A percentile compares a stretch with the other conserved stretches of the same genome.
Evolutionary conservation across 305 asterid genomes (phyloP).

Genomic region (Solanum hybrid): DNA sequence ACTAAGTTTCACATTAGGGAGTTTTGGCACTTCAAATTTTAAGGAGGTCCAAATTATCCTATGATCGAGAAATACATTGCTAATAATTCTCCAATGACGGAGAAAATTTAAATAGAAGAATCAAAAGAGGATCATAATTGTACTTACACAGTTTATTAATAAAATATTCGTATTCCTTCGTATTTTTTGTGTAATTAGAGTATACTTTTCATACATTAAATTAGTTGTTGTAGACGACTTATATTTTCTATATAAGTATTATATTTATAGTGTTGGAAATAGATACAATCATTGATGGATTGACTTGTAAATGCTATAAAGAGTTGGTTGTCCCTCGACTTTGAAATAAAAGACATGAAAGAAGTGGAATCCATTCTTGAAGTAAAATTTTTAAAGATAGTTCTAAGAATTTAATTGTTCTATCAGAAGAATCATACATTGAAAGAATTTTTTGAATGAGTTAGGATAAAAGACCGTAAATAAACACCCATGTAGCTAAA

Average conservation of each 20-base stretch:
- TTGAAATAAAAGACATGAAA: background rate
- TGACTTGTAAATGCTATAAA: background rate
- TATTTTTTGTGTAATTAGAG: background rate
- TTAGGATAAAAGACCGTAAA: background rate
- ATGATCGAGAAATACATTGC: background rate
- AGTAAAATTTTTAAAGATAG: background rate
- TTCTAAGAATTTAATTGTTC: background rate
- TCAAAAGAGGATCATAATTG: background rate
- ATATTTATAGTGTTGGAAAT: too few relatives aligned
- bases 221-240: too few relatives aligned
- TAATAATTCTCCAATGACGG: background rate
- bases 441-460: background rate
- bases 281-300: background rate
- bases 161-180: background rate
- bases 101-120: too few relatives aligned
- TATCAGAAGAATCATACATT: background rate
- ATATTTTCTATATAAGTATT: too few relatives aligned
- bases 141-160: too few relatives aligned
- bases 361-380: background rate
- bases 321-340: background rate
- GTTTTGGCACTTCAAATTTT: background rate
- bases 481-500: background rate
- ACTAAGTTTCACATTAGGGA: background rate
- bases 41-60: background rate
- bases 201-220: too few relatives aligned